Percentiles rank a stretch among this genome's conserved stretches.
phyloP scores from a whole-genome alignment of 164 flowering plant species.

The Umbilicus rupestris region DNA sequence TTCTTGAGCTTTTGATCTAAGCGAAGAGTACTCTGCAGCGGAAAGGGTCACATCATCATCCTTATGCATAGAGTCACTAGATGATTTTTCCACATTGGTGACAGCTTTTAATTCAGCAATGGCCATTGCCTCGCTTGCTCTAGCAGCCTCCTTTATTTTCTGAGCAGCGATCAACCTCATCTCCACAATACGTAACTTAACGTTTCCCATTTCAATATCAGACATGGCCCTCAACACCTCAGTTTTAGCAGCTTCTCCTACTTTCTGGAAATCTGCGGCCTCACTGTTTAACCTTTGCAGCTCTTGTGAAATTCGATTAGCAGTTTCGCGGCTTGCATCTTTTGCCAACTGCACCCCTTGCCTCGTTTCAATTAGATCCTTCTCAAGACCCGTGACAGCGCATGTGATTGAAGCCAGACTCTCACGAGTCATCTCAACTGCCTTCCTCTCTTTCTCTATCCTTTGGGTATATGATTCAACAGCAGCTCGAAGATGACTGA shows the following conservation, averaged over 20 bases:
- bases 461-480: constrained; percentile 59
- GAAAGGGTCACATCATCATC: constrained; percentile 50
- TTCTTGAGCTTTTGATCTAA: constrained; percentile 45
- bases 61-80: constrained; percentile 17
- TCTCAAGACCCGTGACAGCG: constrained; percentile 53
- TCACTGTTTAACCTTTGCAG: constrained; percentile 52
- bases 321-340: constrained; percentile 24
- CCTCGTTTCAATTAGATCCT: constrained; percentile 47
- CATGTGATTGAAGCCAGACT: constrained; percentile 48
- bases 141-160: constrained; percentile 85
- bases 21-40: constrained; percentile 54
- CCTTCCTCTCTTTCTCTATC: constrained; percentile 57
- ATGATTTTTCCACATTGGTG: constrained; percentile 26
- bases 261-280: constrained; percentile 55
- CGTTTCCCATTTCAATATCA: constrained; percentile 59
- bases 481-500: constrained; percentile 62
- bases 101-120: constrained; percentile 67
- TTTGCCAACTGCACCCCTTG: constrained; percentile 35
- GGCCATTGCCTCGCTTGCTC: constrained; percentile 72
- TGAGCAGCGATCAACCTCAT: constrained; percentile 67
- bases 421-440: constrained; percentile 62
- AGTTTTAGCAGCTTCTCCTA: constrained; percentile 56
- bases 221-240: constrained; percentile 49
- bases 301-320: constrained; percentile 39
- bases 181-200: constrained; percentile 58